These are phyloP conservation scores for Neurospora africana DNA, from an alignment of 495 filamentous ascomycete species.

Conservation along the genomic window DNA sequence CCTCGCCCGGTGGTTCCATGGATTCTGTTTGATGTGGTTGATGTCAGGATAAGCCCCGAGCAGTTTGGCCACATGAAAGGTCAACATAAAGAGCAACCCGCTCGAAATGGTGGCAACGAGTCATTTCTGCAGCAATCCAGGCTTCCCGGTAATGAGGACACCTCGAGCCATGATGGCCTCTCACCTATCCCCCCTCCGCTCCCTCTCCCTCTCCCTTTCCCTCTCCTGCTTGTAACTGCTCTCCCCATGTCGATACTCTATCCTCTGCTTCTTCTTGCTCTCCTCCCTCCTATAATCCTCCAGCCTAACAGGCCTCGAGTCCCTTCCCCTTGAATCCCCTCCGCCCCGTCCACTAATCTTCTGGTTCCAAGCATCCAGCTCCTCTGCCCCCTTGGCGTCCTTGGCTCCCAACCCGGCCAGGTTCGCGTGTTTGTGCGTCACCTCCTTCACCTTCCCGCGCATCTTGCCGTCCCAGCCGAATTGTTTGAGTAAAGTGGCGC, in stretches of 20 bases:
- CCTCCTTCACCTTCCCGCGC: slow-evolving; percentile 38
- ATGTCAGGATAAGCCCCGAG: not conserved
- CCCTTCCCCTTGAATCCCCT: slow-evolving; percentile 2
- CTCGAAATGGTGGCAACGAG: not conserved
- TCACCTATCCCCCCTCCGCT: slow-evolving; percentile 27
- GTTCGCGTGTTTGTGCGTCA: slow-evolving; percentile 55
- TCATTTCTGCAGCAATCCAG: not conserved
- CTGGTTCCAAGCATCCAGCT: slow-evolving; percentile 36
- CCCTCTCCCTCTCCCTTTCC: slow-evolving; percentile 32
- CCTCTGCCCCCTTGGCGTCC: slow-evolving; percentile 59
- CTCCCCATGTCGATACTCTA: slow-evolving; percentile 28
- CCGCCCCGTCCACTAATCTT: slow-evolving; percentile 6
- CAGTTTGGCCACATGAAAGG: not conserved
- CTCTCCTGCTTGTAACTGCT: slow-evolving; percentile 36
- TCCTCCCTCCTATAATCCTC: slow-evolving; percentile 36
- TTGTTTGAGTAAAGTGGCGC: slow-evolving; percentile 71
- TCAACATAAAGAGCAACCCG: not conserved
- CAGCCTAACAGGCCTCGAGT: slow-evolving; percentile 27
- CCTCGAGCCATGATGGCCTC: not conserved
- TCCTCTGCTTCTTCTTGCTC: slow-evolving; percentile 28
- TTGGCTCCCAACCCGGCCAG: slow-evolving; percentile 75
- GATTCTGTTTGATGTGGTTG: not conserved
- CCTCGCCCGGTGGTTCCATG: not conserved
- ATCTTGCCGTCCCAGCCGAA: slow-evolving; percentile 92
- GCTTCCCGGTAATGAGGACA: not conserved